Conservation (phyloP, 2,329 filamentous ascomycete genomes). For the Aureobasidium sp. region DNA sequence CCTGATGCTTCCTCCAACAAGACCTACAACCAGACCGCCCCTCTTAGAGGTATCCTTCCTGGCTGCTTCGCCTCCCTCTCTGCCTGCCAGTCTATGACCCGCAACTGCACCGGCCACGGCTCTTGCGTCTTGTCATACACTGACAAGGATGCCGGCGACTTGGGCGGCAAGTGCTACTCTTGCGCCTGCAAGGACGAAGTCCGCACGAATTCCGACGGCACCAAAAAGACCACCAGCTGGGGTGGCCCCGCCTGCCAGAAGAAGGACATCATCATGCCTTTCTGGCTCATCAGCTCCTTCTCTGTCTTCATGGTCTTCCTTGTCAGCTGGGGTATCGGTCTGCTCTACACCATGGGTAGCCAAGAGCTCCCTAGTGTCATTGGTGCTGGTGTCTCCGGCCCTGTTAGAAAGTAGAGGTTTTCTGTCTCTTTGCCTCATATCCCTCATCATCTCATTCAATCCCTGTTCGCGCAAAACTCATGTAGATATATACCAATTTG, state of each 20-base stretch:
- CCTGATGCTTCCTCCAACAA: conserved; percentile 1
- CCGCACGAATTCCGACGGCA: conserved; percentile 39
- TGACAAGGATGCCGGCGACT: conserved; percentile 33
- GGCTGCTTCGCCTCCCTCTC: conserved; percentile 66
- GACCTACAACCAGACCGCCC: conserved; percentile 24
- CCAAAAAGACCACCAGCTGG: conserved; percentile 62
- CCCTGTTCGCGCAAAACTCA: neutral
- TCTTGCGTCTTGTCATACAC: conserved; percentile 61
- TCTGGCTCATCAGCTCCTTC: conserved; percentile 77
- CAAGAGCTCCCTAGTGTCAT: conserved; percentile 89
- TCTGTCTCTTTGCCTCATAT: neutral
- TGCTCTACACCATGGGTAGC: conserved; percentile 76
- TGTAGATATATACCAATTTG: conserved; percentile 13
- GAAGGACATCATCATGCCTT: conserved; percentile 77
- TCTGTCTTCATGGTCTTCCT: conserved; percentile 61
- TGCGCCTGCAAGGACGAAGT: conserved; percentile 65
- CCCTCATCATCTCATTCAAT: neutral
- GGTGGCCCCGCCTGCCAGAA: conserved; percentile 84
- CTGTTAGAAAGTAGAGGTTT: conserved; percentile 32
- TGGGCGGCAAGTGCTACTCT: conserved; percentile 55
- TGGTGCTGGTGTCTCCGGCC: conserved; percentile 79
- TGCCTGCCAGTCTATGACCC: conserved; percentile 61
- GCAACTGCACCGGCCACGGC: conserved; percentile 77
- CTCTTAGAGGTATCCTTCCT: conserved; percentile 50
- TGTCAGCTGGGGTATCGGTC: conserved; percentile 61